Evolutionary conservation across 331 rosid species (phyloP).

Genomic region (Dryas integrifolia): DNA sequence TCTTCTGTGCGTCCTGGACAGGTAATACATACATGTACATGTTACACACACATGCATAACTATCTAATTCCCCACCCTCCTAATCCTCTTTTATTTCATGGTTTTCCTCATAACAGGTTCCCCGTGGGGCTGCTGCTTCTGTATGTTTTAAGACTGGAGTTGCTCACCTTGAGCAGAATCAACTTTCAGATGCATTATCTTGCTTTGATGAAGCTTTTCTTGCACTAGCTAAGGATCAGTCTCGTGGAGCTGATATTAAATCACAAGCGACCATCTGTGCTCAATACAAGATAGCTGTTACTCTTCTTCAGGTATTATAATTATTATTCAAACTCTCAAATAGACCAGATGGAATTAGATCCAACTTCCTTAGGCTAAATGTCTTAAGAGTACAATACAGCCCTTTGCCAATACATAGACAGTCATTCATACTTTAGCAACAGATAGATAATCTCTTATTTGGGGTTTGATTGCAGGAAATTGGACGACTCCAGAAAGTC

Average conservation of each 20-base stretch:
- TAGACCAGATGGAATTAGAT: slow-evolving; percentile 15
- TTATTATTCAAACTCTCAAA: slow-evolving; percentile 21
- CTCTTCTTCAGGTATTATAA: slow-evolving; percentile 76
- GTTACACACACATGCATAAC: slow-evolving; percentile 10
- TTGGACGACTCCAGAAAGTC: slow-evolving; percentile 86
- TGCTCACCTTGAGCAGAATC: slow-evolving; percentile 91
- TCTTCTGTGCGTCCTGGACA: slow-evolving; percentile 93
- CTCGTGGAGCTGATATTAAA: slow-evolving; percentile 96
- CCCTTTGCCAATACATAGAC: neutral
- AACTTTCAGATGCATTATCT: slow-evolving; percentile 90
- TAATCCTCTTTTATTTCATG: slow-evolving; percentile 22
- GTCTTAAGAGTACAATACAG: neutral
- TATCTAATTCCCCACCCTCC: neutral
- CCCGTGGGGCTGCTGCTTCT: slow-evolving; percentile 88
- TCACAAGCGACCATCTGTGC: slow-evolving; percentile 98
- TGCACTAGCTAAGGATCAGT: slow-evolving; percentile 88
- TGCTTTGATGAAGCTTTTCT: slow-evolving; percentile 96
- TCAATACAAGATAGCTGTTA: slow-evolving; percentile 92
- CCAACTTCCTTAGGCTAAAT: slow-evolving; percentile 24
- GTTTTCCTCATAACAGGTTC: slow-evolving; percentile 62
- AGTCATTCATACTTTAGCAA: neutral
- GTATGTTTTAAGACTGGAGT: slow-evolving; percentile 93
- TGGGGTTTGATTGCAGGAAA: slow-evolving; percentile 58
- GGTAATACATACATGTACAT: slow-evolving; percentile 39
- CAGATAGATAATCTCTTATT: slow-evolving; percentile 37